phyloP scores from a whole-genome alignment of 257 asterid genomes.

The Cinchona pubescens region DNA sequence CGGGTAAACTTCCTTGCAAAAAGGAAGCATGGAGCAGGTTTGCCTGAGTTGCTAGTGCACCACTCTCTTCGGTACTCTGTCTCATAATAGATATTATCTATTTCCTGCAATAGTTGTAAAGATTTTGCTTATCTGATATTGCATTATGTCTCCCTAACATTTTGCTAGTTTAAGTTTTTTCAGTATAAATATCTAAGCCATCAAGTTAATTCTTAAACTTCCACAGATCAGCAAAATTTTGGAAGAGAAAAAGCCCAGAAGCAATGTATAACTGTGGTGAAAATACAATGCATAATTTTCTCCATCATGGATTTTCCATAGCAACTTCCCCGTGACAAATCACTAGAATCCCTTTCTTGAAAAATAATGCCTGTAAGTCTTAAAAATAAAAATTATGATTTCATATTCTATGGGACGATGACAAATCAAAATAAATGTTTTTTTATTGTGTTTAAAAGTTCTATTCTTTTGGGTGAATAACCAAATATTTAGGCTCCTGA shows the following conservation, averaged over 20 bases:
- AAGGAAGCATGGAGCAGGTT: constrained; percentile 88
- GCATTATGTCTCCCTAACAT: background rate
- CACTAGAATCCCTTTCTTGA: background rate
- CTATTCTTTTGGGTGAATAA: background rate
- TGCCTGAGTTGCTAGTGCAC: constrained; percentile 93
- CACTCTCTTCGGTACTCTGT: constrained; percentile 94
- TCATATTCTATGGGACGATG: background rate
- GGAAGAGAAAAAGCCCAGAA: background rate
- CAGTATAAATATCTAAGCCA: background rate
- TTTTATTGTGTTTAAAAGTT: too few species aligned
- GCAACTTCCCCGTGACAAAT: background rate
- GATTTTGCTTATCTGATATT: background rate
- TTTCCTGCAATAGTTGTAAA: constrained; percentile 41
- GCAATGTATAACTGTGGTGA: background rate
- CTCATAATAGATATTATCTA: constrained; percentile 79
- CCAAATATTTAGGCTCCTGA: background rate
- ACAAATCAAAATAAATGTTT: background rate
- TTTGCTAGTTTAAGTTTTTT: background rate
- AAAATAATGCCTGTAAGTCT: too few species aligned
- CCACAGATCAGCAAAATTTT: background rate
- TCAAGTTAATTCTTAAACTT: background rate
- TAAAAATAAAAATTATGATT: background rate
- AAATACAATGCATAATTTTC: background rate
- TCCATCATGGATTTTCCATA: background rate
- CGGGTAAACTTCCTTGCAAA: constrained; percentile 90